Base-by-base conservation (phyloP, 371 early-diverging fungal genomes). In the Conidiobolus incongruus region DNA sequence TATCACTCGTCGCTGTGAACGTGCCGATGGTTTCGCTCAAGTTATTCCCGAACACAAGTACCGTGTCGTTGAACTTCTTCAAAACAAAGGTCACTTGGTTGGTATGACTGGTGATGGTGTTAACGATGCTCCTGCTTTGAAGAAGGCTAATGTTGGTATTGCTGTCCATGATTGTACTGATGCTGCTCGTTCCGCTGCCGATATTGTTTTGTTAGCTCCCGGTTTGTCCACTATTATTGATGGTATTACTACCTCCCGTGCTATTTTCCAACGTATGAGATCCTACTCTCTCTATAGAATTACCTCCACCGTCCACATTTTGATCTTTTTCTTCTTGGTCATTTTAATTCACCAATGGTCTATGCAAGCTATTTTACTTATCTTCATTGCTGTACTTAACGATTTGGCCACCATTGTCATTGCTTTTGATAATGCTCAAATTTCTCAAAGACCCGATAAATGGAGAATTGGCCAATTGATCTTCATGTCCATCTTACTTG, bases 41-140 rank as follows among this genome's bases (percentile, higher is more conserved):
- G 91, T 90, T 29, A 81, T 78, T 57, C 92, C 97, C 19, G 94
- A 94, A 62, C 88, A 91, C 70, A 94, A 93, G 60, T 75, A 81
- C 55, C 77, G 81, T 45, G 85, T 95, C 28, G 89, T 95, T 2
- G 76, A 80, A 53, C 61, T 88, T 13, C 61, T 89, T 17, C 80
- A 86, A 56, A 59, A 62, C 46, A 55, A 58, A 30, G 72, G 71
- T 5, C 50, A 69, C 29, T 56, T 80, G 13, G 91, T 88, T 19
- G 81, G 75, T 46, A 87, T 89, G 86, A 87, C 89, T 16, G 71
- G 70, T 28, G 89, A 88, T 58, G 88, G 89, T 52, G 83, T 85
- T 38, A 90, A 88, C 53, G 93, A 92, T 60, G 83, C 86, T 1
- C 86, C 83, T 1, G 92, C 93, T 24, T 70, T 92, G n/a, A n/a